Base-by-base conservation (phyloP, 768 basidiomycete genomes). In the Cyclocybe cylindracea region DNA sequence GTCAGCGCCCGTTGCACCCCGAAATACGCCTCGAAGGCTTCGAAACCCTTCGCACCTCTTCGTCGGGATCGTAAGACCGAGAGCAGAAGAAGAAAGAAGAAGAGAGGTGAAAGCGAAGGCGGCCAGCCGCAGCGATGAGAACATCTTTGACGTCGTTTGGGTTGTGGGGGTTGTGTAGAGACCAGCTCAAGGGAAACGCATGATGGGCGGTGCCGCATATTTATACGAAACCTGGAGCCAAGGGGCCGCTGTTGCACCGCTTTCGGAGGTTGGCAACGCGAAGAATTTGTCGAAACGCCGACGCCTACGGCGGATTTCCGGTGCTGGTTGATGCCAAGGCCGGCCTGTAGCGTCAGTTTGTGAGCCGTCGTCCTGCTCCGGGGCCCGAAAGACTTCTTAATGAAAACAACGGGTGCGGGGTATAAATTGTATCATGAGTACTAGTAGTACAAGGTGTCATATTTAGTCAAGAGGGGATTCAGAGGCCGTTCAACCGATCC, bases 131-230 rank as follows among this genome's bases (percentile, higher is more conserved):
- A 64, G 46, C 48, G 66, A 62, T 18, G 54, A 49, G 10, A 61
- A 66, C 59, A 71, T 60, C 16, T 75, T 64, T 44, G 62, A 62
- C 64, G 76, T 75, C 46, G 75, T 64, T 46, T 69, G 78, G 76
- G 66, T 77, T 78, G 64, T 71, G 68, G 65, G 74, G 66, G 58
- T 67, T 72, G 64, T 72, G 69, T 58, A 72, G 76, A 60, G 59
- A 55, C 62, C 62, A 57, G 62, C 62, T 64, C 60, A 50, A 54
- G 48, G 50, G 31, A 19, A 44, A 29, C 24, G 29, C 7, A 5
- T 32, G 13, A 46, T 6, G 5, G 24, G 24, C 29, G 45, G 33
- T 8, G 29, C 24, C 18, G 45, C 24, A 13, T 31, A 14, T 32
- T 14, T 14, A 46, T 46, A n/a, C 6, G 24, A 14, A 24, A 24